Conservation (phyloP, 2,329 filamentous ascomycete species). For the Knufia petricola region DNA sequence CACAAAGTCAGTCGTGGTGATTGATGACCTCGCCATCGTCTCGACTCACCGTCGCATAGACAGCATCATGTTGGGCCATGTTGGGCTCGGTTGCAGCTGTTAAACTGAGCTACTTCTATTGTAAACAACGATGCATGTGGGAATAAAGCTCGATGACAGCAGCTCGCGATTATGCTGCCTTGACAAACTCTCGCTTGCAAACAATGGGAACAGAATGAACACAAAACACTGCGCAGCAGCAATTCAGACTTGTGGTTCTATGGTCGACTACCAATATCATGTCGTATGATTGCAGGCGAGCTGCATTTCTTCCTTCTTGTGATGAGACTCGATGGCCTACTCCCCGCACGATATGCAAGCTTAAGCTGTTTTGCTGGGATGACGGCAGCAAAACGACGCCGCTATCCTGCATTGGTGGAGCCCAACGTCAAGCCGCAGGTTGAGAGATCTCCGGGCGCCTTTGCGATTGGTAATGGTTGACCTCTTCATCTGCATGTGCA, state of each 20-base stretch:
- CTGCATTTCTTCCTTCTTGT: neutral
- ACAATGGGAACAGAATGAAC: neutral
- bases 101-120: neutral
- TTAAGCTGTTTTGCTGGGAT: neutral
- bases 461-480: neutral
- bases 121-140: neutral
- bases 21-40: neutral
- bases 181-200: neutral
- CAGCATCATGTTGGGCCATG: conserved; percentile 23
- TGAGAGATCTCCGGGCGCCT: neutral
- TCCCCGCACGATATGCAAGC: conserved; percentile 7
- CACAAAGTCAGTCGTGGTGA: conserved; percentile 12
- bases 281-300: neutral
- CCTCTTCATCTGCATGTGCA: neutral
- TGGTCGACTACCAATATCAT: neutral
- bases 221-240: neutral
- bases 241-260: neutral
- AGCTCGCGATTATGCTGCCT: neutral
- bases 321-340: neutral
- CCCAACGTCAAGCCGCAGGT: neutral
- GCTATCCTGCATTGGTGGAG: neutral
- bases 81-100: conserved; percentile 11
- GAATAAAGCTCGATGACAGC: neutral
- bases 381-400: neutral
- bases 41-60: conserved; percentile 23